These are phyloP conservation scores for Paramecium sonneborni DNA, from an alignment of 73 alveolate genomes.

Conservation along the genomic window DNA sequence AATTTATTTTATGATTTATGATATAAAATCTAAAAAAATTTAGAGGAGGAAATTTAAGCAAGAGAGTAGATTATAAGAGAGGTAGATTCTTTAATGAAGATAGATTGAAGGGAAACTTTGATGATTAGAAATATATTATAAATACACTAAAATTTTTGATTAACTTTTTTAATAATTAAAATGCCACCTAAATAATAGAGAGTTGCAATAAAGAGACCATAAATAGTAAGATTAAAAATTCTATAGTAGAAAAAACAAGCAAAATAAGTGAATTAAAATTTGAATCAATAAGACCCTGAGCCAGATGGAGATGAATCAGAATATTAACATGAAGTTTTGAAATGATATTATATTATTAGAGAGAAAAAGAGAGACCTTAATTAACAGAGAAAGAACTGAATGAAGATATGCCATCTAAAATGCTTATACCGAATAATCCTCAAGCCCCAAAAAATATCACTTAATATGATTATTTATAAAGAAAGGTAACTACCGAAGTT, in stretches of 20 bases:
- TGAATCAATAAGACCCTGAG: neutral
- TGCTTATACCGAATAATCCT: conserved; percentile 81
- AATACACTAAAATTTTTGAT: neutral
- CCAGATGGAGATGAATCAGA: neutral
- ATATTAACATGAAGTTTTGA: neutral
- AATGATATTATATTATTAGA: neutral
- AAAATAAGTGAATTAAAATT: neutral
- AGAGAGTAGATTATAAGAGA: neutral
- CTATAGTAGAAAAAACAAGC: neutral
- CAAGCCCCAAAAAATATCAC: conserved; percentile 85
- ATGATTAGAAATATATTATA: neutral
- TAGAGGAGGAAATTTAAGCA: neutral
- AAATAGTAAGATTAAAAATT: neutral
- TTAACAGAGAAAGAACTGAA: conserved; percentile 70
- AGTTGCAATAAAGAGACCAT: neutral
- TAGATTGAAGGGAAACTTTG: neutral
- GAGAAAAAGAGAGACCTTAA: neutral
- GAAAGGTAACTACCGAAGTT: conserved; percentile 21
- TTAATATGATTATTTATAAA: conserved; percentile 72
- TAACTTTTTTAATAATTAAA: neutral
- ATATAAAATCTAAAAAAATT: neutral
- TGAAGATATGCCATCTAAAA: conserved; percentile 79
- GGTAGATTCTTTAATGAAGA: neutral
- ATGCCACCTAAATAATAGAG: neutral
- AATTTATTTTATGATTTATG: neutral